These are phyloP conservation scores for Phaeoacremonium minimum DNA, from an alignment of 2,329 filamentous ascomycete species.

Conservation along the genomic window DNA sequence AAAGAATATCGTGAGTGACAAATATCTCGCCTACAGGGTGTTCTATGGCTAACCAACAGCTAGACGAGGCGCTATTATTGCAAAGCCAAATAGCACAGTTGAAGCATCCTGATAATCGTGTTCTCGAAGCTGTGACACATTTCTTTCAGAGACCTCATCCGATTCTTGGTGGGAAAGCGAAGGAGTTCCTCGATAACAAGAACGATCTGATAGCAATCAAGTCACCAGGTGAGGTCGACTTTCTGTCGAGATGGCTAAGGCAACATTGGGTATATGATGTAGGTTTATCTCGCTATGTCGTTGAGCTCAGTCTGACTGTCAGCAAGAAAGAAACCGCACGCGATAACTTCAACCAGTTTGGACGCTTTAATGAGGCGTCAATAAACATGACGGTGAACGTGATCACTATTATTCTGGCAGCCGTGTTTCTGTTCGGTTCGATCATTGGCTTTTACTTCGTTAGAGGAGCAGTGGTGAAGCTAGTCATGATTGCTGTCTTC, in stretches of 20 bases:
- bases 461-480: neutral
- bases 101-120: neutral
- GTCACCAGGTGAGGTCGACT: neutral
- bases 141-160: neutral
- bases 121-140: neutral
- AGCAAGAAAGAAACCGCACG: neutral
- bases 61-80: neutral
- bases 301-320: too few species aligned
- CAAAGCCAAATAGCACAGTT: neutral
- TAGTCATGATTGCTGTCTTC: neutral
- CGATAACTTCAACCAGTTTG: neutral
- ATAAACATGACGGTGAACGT: neutral
- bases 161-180: neutral
- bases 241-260: neutral
- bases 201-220: neutral
- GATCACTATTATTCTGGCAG: neutral
- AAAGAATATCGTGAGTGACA: neutral
- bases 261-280: neutral
- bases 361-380: neutral
- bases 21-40: neutral
- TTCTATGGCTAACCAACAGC: too few species aligned
- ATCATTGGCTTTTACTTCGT: neutral
- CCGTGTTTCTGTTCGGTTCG: neutral
- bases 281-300: too few species aligned
- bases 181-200: neutral